Evolutionary conservation across 2,329 filamentous ascomycete genomes (phyloP), one percentile per base, ranked within the genome.

Genomic region (Raffaelea albimanens): DNA sequence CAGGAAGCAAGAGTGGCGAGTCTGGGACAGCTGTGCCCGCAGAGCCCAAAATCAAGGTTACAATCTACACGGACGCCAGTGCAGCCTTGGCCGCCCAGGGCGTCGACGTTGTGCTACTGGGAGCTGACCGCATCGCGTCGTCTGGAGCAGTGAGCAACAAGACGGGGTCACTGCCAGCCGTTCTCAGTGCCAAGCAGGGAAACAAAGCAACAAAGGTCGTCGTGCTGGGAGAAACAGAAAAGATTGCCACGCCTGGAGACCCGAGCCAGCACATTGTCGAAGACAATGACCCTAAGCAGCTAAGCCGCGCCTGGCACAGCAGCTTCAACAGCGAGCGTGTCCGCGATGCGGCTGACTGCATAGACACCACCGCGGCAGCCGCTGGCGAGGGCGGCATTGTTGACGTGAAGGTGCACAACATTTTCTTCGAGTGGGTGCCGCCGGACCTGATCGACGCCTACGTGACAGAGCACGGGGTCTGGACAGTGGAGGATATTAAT

Each of bases 91-190:
- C 78, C 1, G 68, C 73, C 3, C 56, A 59, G 18, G 64, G 61
- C n/a, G 66, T 76, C 3, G 71, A 85, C 53, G 45, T 82, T 1
- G 63, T 86, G 2, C 61, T 87, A 3, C 64, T 87, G 1, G 82
- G 82, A 1, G 80, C 81, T 2, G 82, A 86, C 57, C 66, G 76
- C 4, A 79, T 87, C 47, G 73, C 75, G 13, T 59, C 64, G 1
- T 58, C 64, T 1, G 82, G 80, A 2, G 72, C 76, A 25, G 75
- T 85, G 18, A 79, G 73, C 59, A 86, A 85, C 62, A 86, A 85
- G 61, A 79, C 72, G 0, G 82, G 82, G 0, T 82, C 78, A 2
- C 61, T 85, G 7, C 72, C 78, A 1, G 71, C 76, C 1, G 69
- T 78, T 0, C 64, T 84, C 2, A 69, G 73, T 44, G 73, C 76